Evolutionary conservation across 768 basidiomycete species (phyloP).

Genomic region (Paxillus ammoniavirescens): DNA sequence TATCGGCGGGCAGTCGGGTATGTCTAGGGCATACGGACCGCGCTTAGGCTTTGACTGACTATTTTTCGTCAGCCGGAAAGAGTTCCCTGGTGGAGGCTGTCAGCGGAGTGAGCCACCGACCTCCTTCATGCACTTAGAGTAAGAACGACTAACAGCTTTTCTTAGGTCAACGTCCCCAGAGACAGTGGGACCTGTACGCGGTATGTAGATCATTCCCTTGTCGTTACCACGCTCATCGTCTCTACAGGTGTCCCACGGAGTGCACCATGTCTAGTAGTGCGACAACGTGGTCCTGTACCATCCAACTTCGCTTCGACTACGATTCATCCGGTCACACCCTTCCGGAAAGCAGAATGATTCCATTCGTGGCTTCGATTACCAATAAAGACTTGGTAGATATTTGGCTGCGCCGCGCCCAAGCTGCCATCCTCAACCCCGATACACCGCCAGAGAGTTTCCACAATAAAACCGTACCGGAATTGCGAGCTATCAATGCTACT

Average conservation of each 20-base stretch:
- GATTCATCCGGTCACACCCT: constrained; percentile 25
- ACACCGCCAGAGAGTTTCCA: constrained; percentile 17
- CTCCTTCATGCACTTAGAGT: background rate
- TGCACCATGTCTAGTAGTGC: constrained; percentile 44
- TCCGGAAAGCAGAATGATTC: constrained; percentile 20
- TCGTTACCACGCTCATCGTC: background rate
- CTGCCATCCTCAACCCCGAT: constrained; percentile 39
- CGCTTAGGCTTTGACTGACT: background rate
- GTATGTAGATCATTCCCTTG: constrained; percentile 23
- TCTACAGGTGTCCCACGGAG: constrained; percentile 50
- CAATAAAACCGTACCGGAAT: constrained; percentile 20
- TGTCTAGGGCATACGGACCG: constrained; percentile 3
- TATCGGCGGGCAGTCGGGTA: constrained; percentile 57
- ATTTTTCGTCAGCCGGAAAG: constrained; percentile 45
- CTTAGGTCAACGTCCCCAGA: constrained; percentile 59
- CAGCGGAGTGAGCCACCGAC: constrained; percentile 42
- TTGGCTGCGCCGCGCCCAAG: constrained; percentile 44
- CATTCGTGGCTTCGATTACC: constrained; percentile 32
- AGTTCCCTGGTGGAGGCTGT: constrained; percentile 61
- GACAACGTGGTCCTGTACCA: constrained; percentile 42
- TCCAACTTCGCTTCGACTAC: constrained; percentile 39
- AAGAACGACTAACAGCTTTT: background rate
- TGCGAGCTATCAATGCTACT: constrained; percentile 23
- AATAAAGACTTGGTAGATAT: constrained; percentile 35
- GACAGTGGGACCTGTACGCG: constrained; percentile 62